Conservation (phyloP, 164 flowering plant genomes). For the Kingdonia uniflora region DNA sequence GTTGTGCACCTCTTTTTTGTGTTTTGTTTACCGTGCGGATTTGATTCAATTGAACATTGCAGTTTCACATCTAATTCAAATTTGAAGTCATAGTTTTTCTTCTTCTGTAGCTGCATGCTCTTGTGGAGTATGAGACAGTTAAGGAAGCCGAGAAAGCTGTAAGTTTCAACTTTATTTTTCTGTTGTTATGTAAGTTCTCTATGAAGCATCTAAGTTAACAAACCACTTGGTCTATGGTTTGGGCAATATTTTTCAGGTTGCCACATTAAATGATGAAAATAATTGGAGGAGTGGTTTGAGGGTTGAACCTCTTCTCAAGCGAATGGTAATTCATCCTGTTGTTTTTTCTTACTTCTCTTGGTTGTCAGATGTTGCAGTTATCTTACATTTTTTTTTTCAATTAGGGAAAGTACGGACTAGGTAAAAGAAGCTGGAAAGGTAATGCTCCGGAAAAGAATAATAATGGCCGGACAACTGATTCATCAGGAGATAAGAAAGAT, state of each 20-base stretch:
- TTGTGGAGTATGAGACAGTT: constrained; percentile 79
- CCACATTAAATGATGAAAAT: constrained; percentile 54
- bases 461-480: constrained; percentile 20
- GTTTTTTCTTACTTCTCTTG: constrained; percentile 1
- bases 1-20: too few relatives aligned
- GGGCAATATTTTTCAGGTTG: constrained; percentile 37
- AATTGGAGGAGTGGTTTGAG: constrained; percentile 92
- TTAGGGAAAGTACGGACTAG: constrained; percentile 40
- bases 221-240: background rate
- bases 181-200: too few relatives aligned
- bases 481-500: constrained; percentile 29
- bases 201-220: background rate
- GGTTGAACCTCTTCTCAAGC: constrained; percentile 58
- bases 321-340: constrained; percentile 26
- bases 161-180: constrained; percentile 20
- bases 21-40: too few relatives aligned
- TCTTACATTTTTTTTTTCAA: background rate
- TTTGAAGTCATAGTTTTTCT: background rate
- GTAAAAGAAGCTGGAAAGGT: constrained; percentile 34
- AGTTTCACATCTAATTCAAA: too few relatives aligned
- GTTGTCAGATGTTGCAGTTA: too few relatives aligned
- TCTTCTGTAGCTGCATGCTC: constrained; percentile 54
- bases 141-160: constrained; percentile 94
- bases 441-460: constrained; percentile 32
- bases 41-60: too few relatives aligned